Evolutionary conservation across 345 rosid genomes (phyloP).

Genomic region (Erodium maritimum): DNA sequence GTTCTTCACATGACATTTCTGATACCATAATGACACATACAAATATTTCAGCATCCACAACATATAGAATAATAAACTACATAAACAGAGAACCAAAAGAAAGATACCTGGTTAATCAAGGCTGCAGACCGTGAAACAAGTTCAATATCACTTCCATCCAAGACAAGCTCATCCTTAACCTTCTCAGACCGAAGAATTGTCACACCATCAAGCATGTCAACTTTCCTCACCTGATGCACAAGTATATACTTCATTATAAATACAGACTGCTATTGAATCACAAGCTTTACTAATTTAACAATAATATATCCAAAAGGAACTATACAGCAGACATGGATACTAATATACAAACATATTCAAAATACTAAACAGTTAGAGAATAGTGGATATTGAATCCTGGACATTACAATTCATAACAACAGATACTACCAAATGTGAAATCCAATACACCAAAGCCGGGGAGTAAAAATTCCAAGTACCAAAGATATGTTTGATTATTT

Average conservation of each 20-base stretch:
- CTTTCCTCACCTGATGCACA: conserved; percentile 26
- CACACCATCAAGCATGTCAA: conserved; percentile 30
- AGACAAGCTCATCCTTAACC: conserved; percentile 29
- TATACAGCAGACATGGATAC: no score
- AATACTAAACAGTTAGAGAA: no score
- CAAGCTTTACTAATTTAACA: no score
- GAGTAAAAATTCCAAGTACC: no score
- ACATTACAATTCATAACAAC: no score
- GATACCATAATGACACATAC: neutral
- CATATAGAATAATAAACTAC: no score
- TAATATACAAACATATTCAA: no score
- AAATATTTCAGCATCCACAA: neutral
- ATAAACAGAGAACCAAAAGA: neutral
- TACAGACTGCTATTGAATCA: neutral
- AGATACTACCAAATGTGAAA: no score
- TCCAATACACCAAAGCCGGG: no score
- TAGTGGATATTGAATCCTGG: no score
- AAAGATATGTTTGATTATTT: no score
- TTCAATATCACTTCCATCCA: conserved; percentile 31
- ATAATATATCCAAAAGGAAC: no score
- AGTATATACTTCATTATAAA: neutral
- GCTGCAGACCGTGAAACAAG: conserved; percentile 31
- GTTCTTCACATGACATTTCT: conserved; percentile 60
- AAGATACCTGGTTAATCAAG: conserved; percentile 24
- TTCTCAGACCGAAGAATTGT: conserved; percentile 21